These are phyloP conservation scores for Yarrowia sp. DNA, from an alignment of 805 yeast species.

Conservation along the genomic window DNA sequence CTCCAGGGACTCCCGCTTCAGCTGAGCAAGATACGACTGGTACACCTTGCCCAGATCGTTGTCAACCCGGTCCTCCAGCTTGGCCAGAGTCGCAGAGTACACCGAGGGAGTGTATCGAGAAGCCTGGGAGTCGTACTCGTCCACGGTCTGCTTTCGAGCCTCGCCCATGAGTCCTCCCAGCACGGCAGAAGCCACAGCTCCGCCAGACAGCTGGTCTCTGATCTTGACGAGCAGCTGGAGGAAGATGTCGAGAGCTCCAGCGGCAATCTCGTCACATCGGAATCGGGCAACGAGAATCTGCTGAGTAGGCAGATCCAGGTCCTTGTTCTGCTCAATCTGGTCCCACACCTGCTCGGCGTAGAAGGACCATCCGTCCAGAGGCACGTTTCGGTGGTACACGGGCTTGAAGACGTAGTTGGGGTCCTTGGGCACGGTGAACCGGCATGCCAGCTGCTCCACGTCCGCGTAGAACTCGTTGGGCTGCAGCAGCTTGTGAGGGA, in stretches of 20 bases:
- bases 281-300: constrained; percentile 93
- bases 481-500: constrained; percentile 86
- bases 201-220: constrained; percentile 46
- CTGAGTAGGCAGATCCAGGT: constrained; percentile 94
- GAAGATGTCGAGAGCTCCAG: constrained; percentile 58
- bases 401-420: constrained; percentile 61
- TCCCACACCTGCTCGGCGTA: constrained; percentile 93
- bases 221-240: constrained; percentile 50
- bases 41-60: constrained; percentile 44
- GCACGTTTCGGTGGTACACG: constrained; percentile 82
- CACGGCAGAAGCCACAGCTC: constrained; percentile 42
- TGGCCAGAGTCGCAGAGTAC: constrained; percentile 65
- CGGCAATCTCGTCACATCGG: constrained; percentile 88
- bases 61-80: constrained; percentile 59
- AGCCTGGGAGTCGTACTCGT: constrained; percentile 71
- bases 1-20: constrained; percentile 23
- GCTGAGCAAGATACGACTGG: constrained; percentile 24
- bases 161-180: constrained; percentile 56
- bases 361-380: constrained; percentile 95
- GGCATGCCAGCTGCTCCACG: constrained; percentile 67
- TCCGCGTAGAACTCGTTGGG: constrained; percentile 70
- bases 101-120: constrained; percentile 63
- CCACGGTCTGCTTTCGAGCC: constrained; percentile 58
- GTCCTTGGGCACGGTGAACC: constrained; percentile 55
- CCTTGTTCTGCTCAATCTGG: constrained; percentile 90